Base-by-base conservation (phyloP, 192 early-diverging fungal species). In the Coemansia sp. region DNA sequence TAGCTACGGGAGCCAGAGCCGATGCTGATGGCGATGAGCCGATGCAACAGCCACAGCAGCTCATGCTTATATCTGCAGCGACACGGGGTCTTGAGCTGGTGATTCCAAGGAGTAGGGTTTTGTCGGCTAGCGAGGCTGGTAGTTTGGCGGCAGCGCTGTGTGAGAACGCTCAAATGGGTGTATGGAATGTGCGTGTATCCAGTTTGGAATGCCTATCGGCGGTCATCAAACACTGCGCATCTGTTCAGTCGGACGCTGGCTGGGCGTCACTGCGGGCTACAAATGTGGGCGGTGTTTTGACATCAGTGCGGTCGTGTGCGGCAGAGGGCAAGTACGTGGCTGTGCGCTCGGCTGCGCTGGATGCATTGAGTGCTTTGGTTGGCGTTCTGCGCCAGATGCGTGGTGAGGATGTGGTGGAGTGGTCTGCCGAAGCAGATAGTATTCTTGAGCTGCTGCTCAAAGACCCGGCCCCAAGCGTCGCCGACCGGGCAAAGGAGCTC, bases 101-200 rank as follows among this genome's bases (percentile, higher is more conserved):
- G 10, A 53, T 72, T 8, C 49, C 52, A 3, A 52, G 50, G 27
- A 27, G 29, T 35, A 57, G 46, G 14, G 5, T 9, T 15, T 27
- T 68, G 40, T 19, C 36, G 67, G 77, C 15, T 18, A 62, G 77
- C 60, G 58, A 83, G 20, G 78, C 69, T 6, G 56, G 52, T 11
- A 51, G 57, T 17, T 53, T 88, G 29, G 61, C 65, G 10, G 14
- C 42, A 3, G 51, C 76, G 6, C 54, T 92, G 27, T 65, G 77
- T 0, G 58, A 60, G 8, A 67, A 79, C 14, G 67, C 89, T 2
- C 66, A 80, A 5, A 80, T 74, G 1, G 83, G 89, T 28, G 80
- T 92, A 17, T 96, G 94, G 94, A 94, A 93, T 59, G 84, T 90
- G 4, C 77, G 85, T 5, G 57, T 87, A 2, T 82, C 83, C 8